These are phyloP conservation scores for Aureobasidium mangrovei DNA, from an alignment of 2,329 filamentous ascomycete species.

Conservation along the genomic window DNA sequence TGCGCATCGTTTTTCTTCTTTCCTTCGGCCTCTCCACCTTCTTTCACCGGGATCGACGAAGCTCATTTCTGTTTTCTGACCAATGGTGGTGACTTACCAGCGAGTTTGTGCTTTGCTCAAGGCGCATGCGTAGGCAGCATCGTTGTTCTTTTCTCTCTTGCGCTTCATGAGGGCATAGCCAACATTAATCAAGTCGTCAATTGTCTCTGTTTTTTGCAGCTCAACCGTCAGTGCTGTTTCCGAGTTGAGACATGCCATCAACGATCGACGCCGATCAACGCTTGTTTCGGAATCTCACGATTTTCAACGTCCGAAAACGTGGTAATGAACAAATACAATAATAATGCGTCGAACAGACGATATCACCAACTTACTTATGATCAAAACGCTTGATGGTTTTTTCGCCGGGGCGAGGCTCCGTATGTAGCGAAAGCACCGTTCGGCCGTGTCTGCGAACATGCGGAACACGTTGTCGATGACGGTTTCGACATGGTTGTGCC, in stretches of 20 bases:
- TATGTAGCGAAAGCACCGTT: conserved; percentile 58
- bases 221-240: conserved; percentile 6
- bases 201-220: conserved; percentile 45
- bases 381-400: conserved; percentile 50
- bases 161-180: conserved; percentile 57
- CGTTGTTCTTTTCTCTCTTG: conserved; percentile 30
- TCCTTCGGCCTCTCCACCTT: not conserved
- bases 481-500: conserved; percentile 61
- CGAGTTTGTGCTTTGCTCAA: conserved; percentile 52
- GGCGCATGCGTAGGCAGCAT: conserved; percentile 45
- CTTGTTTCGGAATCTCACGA: not conserved
- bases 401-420: conserved; percentile 49
- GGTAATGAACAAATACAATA: not conserved
- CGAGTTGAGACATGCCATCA: conserved; percentile 7
- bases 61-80: not conserved
- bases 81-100: conserved; percentile 43
- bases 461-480: conserved; percentile 66
- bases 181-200: conserved; percentile 56
- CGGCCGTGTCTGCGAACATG: conserved; percentile 69
- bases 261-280: conserved; percentile 5
- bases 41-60: conserved; percentile 7
- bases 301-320: not conserved
- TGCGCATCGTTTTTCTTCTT: not conserved
- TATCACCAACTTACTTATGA: conserved; percentile 44
- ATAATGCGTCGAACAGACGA: not conserved